These are phyloP conservation scores for Apiotrichum porosum DNA, from an alignment of 1,284 basidiomycete species.

Conservation along the genomic window DNA sequence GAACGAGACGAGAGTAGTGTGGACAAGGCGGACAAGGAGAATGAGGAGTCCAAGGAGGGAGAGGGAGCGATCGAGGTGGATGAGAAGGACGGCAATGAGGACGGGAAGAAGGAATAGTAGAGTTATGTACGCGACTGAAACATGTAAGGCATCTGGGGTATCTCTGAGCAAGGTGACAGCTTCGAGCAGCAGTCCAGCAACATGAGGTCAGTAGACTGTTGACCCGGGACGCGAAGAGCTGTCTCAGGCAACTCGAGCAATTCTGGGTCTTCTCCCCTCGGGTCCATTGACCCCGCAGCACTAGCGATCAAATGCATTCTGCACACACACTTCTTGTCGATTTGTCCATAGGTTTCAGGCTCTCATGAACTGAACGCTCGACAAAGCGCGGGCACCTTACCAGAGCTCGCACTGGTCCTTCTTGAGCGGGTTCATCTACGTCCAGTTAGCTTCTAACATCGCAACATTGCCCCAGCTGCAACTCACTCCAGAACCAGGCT, in stretches of 20 bases:
- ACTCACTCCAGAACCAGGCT: slow-evolving; percentile 40
- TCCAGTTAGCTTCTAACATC: not conserved
- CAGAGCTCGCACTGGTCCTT: slow-evolving; percentile 40
- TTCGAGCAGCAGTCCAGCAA: too few species aligned
- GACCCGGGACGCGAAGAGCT: too few species aligned
- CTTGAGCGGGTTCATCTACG: slow-evolving; percentile 39
- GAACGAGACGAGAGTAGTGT: not conserved
- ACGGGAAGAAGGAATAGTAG: not conserved
- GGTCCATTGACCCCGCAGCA: too few species aligned
- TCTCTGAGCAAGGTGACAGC: too few species aligned
- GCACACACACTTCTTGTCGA: too few species aligned
- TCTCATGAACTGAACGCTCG: too few species aligned
- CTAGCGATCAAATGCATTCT: not conserved
- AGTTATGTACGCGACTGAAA: not conserved
- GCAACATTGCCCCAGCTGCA: not conserved
- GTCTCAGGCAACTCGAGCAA: too few species aligned
- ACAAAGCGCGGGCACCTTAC: too few species aligned
- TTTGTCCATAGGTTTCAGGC: too few species aligned
- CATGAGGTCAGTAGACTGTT: too few species aligned
- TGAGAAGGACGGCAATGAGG: not conserved
- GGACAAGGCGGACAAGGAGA: not conserved
- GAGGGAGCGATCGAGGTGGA: not conserved
- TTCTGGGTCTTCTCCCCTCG: too few species aligned
- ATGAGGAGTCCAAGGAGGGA: not conserved
- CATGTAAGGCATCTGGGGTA: too few species aligned